Conservation (phyloP, 345 rosid genomes). For the Durio zibethinus region DNA sequence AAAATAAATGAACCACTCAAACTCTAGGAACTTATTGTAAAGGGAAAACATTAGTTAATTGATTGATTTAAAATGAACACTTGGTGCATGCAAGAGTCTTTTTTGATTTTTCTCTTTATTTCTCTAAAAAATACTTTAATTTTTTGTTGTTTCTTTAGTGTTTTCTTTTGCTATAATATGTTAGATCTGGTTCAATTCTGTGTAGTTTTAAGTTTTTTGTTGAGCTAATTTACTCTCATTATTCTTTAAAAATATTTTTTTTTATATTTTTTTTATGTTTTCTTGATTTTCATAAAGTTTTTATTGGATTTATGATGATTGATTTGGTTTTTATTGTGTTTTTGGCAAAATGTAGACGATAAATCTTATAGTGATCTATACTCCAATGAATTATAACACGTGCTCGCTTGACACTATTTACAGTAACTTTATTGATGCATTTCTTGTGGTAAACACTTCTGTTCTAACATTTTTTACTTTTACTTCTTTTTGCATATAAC, state of each 20-base stretch:
- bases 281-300: too few relatives aligned
- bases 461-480: neutral
- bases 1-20: neutral
- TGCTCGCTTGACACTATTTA: slow-evolving; percentile 96
- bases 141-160: neutral
- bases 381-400: slow-evolving; percentile 99
- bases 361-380: slow-evolving; percentile 96
- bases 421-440: slow-evolving; percentile 97
- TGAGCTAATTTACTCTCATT: neutral
- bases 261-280: neutral
- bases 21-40: neutral
- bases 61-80: neutral
- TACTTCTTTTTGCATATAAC: slow-evolving; percentile 5
- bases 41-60: neutral
- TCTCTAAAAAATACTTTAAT: neutral
- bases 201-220: neutral
- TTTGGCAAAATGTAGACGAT: slow-evolving; percentile 49
- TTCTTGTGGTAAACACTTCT: slow-evolving; percentile 71
- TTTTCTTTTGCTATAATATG: neutral
- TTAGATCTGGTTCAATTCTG: neutral
- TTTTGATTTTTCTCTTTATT: neutral
- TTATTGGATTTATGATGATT: neutral
- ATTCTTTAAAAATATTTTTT: neutral
- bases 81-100: neutral
- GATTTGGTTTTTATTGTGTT: slow-evolving; percentile 10